Evolutionary conservation across 2,329 filamentous ascomycete genomes (phyloP), one percentile per base, ranked within the genome.

Genomic region (Cytospora paraplurivora): DNA sequence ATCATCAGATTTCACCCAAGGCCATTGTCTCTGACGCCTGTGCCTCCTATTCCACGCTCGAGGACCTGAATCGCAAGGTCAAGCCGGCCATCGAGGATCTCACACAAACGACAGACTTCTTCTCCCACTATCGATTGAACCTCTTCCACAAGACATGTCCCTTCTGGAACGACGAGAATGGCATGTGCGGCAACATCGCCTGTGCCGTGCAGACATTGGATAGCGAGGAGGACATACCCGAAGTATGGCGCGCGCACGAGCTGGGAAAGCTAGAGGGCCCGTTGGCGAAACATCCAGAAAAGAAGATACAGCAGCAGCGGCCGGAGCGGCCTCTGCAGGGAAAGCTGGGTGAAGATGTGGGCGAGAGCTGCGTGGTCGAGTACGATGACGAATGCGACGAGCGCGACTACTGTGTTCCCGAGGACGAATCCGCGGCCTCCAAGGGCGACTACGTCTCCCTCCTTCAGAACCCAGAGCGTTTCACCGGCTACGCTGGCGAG

Each of bases 361-460:
- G 92, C 59, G 95, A 99, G 79, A 97, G 92, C 75, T 99, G 95
- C 74, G 93, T 99, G 53, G 89, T 98, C 19, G 95, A 99, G 78
- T 96, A 96, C 73, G 94, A 98, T 72, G 94, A 97, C 72, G 94
- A 97, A 76, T 97, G 93, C 76, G 94, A 98, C 78, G 91, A 97
- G 69, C 86, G 95, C 68, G 95, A 99, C 75, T 99, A 98, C 76
- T 99, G 95, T 77, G 87, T 98, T 5, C 92, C 93, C 0, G 95
- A 99, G 71, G 95, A 99, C 73, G 93, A 98, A 78, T 91, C 91
- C 71, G 88, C 90, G 7, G 83, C 84, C 56, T 90, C 85, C 11
- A 97, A 97, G 76, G 95, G 95, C 49, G 95, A 98, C 81, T 99
- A 99, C 74, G 95, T 99, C 71, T 96, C 92, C 76, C 81, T 99